A percentile compares a stretch with the other conserved stretches of the same genome.
phyloP scores from a whole-genome alignment of 2,329 filamentous ascomycete genomes.

The Davidsoniella virescens region DNA sequence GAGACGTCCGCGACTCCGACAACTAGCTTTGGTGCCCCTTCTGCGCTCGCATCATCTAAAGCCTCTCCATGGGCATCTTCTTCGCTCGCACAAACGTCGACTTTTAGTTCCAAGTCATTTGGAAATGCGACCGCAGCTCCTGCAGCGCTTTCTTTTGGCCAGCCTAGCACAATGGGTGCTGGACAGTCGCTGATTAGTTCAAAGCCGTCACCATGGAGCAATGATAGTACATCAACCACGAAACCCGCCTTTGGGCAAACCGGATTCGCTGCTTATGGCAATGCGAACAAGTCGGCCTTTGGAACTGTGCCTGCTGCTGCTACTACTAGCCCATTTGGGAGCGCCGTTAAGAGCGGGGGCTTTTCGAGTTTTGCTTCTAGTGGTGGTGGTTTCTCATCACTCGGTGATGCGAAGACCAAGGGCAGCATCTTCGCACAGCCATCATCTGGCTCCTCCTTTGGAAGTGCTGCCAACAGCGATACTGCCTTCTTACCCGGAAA shows the following conservation, averaged over 20 bases:
- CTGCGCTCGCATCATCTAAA: conserved; percentile 12
- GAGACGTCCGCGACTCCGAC: conserved; percentile 8
- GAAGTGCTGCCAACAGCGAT: conserved; percentile 12
- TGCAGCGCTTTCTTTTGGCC: conserved; percentile 31
- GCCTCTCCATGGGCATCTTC: conserved; percentile 27
- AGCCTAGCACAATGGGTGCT: conserved; percentile 28
- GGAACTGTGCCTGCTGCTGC: conserved; percentile 16
- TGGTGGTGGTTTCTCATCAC: conserved; percentile 37
- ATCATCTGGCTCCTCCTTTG: conserved; percentile 16
- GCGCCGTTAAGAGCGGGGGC: conserved; percentile 24
- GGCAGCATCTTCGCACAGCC: conserved; percentile 19
- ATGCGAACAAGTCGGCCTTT: conserved; percentile 16
- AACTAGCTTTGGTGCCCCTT: conserved; percentile 15
- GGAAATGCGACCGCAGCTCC: conserved; percentile 22
- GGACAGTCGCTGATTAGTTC: not conserved
- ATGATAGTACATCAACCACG: conserved; percentile 17
- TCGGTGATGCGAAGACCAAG: conserved; percentile 19
- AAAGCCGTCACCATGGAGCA: conserved; percentile 1
- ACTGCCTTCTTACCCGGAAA: conserved; percentile 20
- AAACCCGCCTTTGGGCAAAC: conserved; percentile 21
- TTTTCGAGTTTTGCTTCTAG: conserved; percentile 34
- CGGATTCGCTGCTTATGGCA: conserved; percentile 38
- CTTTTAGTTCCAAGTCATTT: conserved; percentile 32
- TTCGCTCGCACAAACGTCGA: conserved; percentile 21
- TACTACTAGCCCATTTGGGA: conserved; percentile 10